Percentiles rank a stretch among this genome's conserved stretches.
Conservation (phyloP, 164 flowering plant species). For the Chloranthus sessilifolius region DNA sequence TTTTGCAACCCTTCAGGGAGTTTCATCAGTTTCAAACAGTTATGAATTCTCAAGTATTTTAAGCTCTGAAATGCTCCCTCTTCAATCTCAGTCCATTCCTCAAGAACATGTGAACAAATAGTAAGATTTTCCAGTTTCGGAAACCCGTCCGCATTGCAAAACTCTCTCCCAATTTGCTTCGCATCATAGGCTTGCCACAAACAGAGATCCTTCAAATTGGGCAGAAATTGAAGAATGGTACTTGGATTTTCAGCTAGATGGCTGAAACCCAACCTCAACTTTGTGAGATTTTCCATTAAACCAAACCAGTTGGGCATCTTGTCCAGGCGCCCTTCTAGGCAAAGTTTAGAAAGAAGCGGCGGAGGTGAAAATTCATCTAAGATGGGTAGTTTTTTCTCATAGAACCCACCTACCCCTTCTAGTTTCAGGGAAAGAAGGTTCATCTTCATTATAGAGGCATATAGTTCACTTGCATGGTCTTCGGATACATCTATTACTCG, state of each 20-base stretch:
- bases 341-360: background rate
- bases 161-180: slow-evolving; percentile 1
- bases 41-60: background rate
- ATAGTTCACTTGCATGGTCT: slow-evolving; percentile 1
- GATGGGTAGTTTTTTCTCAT: background rate
- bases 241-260: background rate
- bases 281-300: background rate
- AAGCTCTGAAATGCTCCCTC: slow-evolving; percentile 9
- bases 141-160: slow-evolving; percentile 2
- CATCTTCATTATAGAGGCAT: background rate
- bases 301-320: background rate
- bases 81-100: slow-evolving; percentile 12
- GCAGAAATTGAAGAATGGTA: background rate
- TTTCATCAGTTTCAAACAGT: slow-evolving; percentile 21
- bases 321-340: background rate
- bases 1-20: slow-evolving; percentile 30
- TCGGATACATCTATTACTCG: background rate
- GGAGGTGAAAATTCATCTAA: slow-evolving; percentile 7
- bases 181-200: slow-evolving; percentile 8
- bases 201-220: background rate
- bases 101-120: background rate
- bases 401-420: background rate
- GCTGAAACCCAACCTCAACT: background rate
- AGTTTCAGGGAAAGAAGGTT: slow-evolving; percentile 1
- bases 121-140: slow-evolving; percentile 1